phyloP scores from a whole-genome alignment of 2,329 filamentous ascomycete genomes.

The Monosporascus ibericus region DNA sequence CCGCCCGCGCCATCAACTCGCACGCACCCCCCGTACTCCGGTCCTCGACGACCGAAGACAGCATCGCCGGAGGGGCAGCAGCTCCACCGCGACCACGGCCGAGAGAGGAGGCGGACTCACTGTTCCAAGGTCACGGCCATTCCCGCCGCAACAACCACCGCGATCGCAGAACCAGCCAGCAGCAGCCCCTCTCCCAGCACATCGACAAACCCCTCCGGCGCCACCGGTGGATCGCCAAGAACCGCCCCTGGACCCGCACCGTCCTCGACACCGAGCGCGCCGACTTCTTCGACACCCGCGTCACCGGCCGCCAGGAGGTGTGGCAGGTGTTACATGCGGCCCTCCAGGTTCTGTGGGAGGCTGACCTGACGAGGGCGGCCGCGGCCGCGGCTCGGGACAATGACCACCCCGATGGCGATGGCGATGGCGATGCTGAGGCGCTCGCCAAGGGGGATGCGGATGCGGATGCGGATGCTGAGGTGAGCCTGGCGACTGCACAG shows the following conservation, averaged over 20 bases:
- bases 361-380: constrained; percentile 26
- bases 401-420: background rate
- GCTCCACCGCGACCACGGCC: background rate
- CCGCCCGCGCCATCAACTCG: constrained; percentile 48
- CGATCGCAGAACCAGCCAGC: constrained; percentile 21
- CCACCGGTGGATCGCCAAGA: constrained; percentile 59
- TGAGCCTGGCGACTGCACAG: constrained; percentile 63
- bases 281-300: constrained; percentile 87
- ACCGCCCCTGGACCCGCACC: constrained; percentile 62
- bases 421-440: constrained; percentile 14
- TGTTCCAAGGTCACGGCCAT: constrained; percentile 7
- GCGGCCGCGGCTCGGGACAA: constrained; percentile 2
- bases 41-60: constrained; percentile 24
- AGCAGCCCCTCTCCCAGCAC: constrained; percentile 51
- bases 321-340: constrained; percentile 72
- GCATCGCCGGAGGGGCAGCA: constrained; percentile 9
- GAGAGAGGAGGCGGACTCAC: constrained; percentile 2
- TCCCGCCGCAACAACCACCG: constrained; percentile 9
- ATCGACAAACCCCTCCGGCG: constrained; percentile 64
- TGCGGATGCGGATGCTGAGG: constrained; percentile 20
- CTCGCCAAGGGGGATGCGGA: too few species aligned
- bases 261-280: constrained; percentile 64
- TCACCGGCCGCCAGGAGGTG: constrained; percentile 69
- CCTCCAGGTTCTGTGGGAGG: constrained; percentile 60
- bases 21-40: constrained; percentile 21